Base-by-base conservation (phyloP, 169 alveolate species). In the Eimeria praecox region DNA sequence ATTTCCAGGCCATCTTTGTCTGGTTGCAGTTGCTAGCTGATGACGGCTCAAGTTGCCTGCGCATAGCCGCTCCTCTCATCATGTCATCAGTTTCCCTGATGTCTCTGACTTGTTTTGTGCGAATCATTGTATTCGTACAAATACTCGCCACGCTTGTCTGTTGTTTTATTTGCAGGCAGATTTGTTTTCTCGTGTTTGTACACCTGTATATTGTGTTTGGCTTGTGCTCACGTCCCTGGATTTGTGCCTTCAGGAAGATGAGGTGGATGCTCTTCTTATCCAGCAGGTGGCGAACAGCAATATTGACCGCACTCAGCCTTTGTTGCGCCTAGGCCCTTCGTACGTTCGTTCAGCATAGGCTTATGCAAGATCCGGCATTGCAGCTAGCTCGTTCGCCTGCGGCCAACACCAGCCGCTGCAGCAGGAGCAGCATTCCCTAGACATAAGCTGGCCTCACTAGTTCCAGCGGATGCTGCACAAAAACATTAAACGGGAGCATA, bases 231-330 rank as follows among this genome's bases (percentile, higher is more conserved):
- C 33, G 1, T 73, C 30, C 54, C 54, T 38, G 16, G 16, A 35
- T 22, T 49, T 78, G 88, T 30, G 88, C 64, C 20, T 33, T 56
- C 95, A 95, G 97, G 96, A 95, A n/a, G 97, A 95, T n/a, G 97
- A 95, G 56, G 96, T 95, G 59, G 97, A 95, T 35, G 44, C 91
- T 22, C 59, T 73, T 33, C 78, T 95, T 35, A 75, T 92, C 16
- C 78, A 86, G 92, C 95, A 95, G 30, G 95, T 95, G 88, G 96
- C 97, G 44, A 46, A 56, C 71, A 95, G 95, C 52, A 95, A 95
- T 30, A 83, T 95, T 30, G 95, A 95, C 22, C 94, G 85, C 71
- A 27, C 94, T 1, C 90, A 90, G 62, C 97, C 97, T 75, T 71
- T 90, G n/a, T 38, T 95, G 40, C 82, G 94, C 30, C 94, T 95